Evolutionary conservation across 331 rosid species (phyloP), one percentile per base, ranked within the genome.

Genomic region (Ulmus americana): DNA sequence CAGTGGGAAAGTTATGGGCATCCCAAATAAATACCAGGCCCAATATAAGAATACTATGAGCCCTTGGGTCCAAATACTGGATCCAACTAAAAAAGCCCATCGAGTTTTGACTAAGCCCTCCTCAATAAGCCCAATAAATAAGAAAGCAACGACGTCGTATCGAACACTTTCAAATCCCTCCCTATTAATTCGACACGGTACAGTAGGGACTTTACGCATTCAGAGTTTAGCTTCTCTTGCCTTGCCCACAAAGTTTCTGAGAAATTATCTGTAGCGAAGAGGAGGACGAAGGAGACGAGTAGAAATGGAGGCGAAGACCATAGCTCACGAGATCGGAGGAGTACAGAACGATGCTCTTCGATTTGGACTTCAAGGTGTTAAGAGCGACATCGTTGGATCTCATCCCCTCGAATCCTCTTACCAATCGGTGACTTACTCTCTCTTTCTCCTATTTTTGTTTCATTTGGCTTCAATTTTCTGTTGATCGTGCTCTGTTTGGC

Each of bases 241-340:
- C 74, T 70, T 60, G 74, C 60, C 41, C 74, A 42, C 4, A 51
- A 60, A 70, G 75, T 61, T 55, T 61, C 20, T n/a, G 53, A 28
- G 7, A 3, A 61, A n/a, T 4, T 8, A 8, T 49, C 41, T 2
- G 48, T 46, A 62, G 46, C 70, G 65, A 52, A 54, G 45, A 57
- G 11, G 50, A 68, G 28, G 38, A 60, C 38, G 63, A 39, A 39
- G 15, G 8, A 38, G 8, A 35, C 8, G 49, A 10, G 15, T 3
- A 12, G 55, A 74, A 16, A 83, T 76, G 81, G 92, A 90, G 72
- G 83, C 65, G 15, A 87, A 83, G 90, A 78, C 74, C 28, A 79
- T 87, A 10, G 74, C 84, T 6, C 97, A 86, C 82, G 82, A 90
- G 86, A 86, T 86, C 77, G 92, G 95, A 77, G 92, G 92, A 18